Evolutionary conservation across 352 stramenopile genomes (phyloP), one percentile per base, ranked within the genome.

Genomic region (Blastocystis sp.): DNA sequence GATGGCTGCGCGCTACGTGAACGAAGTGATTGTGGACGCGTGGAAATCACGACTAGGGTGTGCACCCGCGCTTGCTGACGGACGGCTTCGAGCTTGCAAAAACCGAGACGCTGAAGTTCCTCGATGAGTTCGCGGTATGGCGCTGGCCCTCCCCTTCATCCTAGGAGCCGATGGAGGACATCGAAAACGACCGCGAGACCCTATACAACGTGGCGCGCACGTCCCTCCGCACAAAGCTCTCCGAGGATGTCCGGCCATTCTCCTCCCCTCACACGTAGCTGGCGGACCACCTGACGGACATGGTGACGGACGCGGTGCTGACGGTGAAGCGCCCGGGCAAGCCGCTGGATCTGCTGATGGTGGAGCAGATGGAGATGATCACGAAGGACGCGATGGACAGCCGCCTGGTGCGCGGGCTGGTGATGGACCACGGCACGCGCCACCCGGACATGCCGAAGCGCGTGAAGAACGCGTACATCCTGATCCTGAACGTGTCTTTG

Each of bases 351-450:
- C 90, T 99, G 87, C 95, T 98, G 92, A 98, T 98, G 94, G 96
- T 99, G 42, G 97, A 99, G 93, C 96, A 99, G 89, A 98, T 99
- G 94, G 94, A 98, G 89, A 99, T 99, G 96, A 93, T 98, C 90
- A 95, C 98, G 90, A 95, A 98, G 89, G 93, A 93, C 78, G 95
- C 93, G 74, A 96, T 94, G 28, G 96, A 98, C 92, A 97, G 94
- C 66, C 91, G 92, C 48, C 91, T 98, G 11, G 90, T 94, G 24
- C 90, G 87, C 57, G 91, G 91, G 34, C 76, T 92, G 42, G 77
- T 99, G 61, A 92, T 99, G 87, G 97, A 99, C 93, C 97, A 99
- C 91, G 97, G 96, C 42, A 95, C 95, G 84, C 93, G 97, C 84
- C 97, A 99, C 92, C 97, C 97, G 21, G 96, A 99, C 91, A 99